Conservation (phyloP, 768 basidiomycete species). For the Tulasnella sp. region DNA sequence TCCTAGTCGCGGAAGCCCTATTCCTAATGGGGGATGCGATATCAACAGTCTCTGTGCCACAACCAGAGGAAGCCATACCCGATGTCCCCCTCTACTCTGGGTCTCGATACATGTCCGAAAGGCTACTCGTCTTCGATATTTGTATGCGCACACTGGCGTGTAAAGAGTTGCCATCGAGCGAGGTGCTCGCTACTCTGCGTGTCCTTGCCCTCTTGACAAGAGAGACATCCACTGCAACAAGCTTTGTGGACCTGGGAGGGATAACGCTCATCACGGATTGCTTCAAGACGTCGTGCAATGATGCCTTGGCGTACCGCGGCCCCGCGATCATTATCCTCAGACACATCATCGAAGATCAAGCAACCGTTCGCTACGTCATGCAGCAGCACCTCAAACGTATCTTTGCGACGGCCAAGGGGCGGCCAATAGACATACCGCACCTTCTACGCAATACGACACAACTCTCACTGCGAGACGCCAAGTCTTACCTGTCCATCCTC, state of each 20-base stretch:
- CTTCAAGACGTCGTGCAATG: conserved; percentile 44
- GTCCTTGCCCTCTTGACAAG: conserved; percentile 78
- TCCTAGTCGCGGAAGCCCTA: conserved; percentile 77
- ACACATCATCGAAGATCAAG: conserved; percentile 73
- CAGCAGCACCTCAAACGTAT: conserved; percentile 71
- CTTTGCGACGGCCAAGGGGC: conserved; percentile 53
- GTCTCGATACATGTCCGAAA: conserved; percentile 49
- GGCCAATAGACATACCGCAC: conserved; percentile 49
- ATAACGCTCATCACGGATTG: conserved; percentile 53
- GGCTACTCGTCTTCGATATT: conserved; percentile 60
- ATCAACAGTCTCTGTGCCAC: conserved; percentile 49
- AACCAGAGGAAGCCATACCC: conserved; percentile 38
- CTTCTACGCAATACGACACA: conserved; percentile 70
- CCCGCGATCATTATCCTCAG: conserved; percentile 84
- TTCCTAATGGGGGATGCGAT: conserved; percentile 69
- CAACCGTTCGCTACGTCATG: conserved; percentile 59
- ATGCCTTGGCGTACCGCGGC: conserved; percentile 53
- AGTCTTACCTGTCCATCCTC: conserved; percentile 62
- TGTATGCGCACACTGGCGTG: conserved; percentile 59
- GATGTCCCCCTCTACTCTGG: conserved; percentile 32
- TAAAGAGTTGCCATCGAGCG: conserved; percentile 59
- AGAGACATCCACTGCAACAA: conserved; percentile 48
- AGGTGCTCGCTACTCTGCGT: conserved; percentile 69
- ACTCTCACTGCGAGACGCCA: conserved; percentile 70
- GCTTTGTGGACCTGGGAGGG: conserved; percentile 60